Conservation (phyloP, 306 rosid species). For the Cucurbita pepo region DNA sequence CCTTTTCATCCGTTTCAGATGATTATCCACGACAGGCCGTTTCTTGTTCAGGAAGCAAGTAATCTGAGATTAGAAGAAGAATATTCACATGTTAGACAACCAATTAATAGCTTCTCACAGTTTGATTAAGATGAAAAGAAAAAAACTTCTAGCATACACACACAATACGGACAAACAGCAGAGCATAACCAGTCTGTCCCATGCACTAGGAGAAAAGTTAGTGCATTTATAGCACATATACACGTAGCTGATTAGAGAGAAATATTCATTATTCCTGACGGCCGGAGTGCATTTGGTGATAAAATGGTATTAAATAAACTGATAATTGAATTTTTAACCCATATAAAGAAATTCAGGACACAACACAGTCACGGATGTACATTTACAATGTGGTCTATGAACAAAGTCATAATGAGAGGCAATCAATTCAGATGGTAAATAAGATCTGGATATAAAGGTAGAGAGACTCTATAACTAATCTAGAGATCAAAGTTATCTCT, state of each 20-base stretch:
- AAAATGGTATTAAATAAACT: not conserved
- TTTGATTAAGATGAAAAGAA: not conserved
- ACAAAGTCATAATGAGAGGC: not conserved
- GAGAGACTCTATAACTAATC: not conserved
- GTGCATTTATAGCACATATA: not conserved
- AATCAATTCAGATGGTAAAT: not conserved
- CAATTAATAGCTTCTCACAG: not conserved
- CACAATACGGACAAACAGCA: not conserved
- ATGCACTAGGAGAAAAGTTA: not conserved
- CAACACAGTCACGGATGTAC: not conserved
- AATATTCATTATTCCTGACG: not conserved
- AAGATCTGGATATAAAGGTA: not conserved
- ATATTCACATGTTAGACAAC: not conserved
- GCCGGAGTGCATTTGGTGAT: not conserved
- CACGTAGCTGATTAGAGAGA: not conserved
- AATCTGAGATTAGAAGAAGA: slow-evolving; percentile 13
- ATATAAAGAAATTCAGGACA: not conserved
- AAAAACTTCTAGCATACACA: not conserved
- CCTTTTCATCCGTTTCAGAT: slow-evolving; percentile 31
- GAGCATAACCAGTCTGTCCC: not conserved
- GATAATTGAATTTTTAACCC: not conserved
- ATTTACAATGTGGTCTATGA: not conserved
- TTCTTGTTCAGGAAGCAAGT: slow-evolving; percentile 14
- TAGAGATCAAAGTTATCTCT: not conserved
- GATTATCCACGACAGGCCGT: slow-evolving; percentile 9